Evolutionary conservation across 2,329 filamentous ascomycete genomes (phyloP).

Genomic region (Fusarium papillatum): DNA sequence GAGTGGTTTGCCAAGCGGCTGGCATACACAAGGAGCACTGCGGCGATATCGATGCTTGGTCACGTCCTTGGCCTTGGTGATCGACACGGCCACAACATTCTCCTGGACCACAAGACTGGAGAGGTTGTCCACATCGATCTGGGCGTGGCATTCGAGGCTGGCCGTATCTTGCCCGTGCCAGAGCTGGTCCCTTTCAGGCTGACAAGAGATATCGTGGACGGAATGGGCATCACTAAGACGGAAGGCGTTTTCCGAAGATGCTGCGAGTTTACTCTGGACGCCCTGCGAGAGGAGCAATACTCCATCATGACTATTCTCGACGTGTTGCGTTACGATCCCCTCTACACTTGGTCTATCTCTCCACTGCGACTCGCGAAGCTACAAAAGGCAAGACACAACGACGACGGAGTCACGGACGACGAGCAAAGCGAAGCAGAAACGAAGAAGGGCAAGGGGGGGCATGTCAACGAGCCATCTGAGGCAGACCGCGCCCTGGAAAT

Average conservation of each 20-base stretch:
- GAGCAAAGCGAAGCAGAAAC: constrained; percentile 57
- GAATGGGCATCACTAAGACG: constrained; percentile 94
- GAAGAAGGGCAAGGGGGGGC: constrained; percentile 52
- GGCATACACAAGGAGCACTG: constrained; percentile 93
- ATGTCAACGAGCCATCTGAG: constrained; percentile 74
- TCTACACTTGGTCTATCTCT: constrained; percentile 96
- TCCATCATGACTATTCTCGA: constrained; percentile 99
- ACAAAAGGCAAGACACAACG: constrained; percentile 71
- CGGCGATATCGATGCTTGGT: constrained; percentile 94
- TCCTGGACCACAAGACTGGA: constrained; percentile 89
- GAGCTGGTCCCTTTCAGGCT: constrained; percentile 97
- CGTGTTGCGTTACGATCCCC: constrained; percentile 95
- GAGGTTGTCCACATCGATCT: constrained; percentile 98
- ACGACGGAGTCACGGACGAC: constrained; percentile 53
- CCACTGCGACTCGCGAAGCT: constrained; percentile 74
- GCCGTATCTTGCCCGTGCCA: constrained; percentile 93
- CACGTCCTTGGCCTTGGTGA: constrained; percentile 95
- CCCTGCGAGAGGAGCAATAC: constrained; percentile 93
- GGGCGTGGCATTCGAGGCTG: constrained; percentile 96
- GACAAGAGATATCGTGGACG: constrained; percentile 95
- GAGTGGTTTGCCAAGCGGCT: constrained; percentile 94
- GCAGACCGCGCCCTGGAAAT: constrained; percentile 93
- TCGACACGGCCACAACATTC: constrained; percentile 95
- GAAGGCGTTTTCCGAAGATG: constrained; percentile 98
- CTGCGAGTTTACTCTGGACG: constrained; percentile 97